Percentiles rank a stretch among this genome's conserved stretches.
phyloP scores from a whole-genome alignment of 2,329 filamentous ascomycete genomes.

The Fusarium coicis region DNA sequence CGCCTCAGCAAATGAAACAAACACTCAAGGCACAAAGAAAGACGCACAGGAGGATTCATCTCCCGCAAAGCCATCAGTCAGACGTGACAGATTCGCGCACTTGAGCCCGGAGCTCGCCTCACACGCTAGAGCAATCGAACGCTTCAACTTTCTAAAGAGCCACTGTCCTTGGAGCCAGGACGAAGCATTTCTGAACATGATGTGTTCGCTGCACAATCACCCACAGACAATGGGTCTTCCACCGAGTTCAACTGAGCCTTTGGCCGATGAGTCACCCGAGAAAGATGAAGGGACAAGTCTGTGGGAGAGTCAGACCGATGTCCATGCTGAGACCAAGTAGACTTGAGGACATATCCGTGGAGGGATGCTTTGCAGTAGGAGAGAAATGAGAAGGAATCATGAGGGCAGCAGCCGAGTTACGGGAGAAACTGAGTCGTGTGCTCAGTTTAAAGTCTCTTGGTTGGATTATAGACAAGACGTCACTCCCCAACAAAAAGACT shows the following conservation, averaged over 20 bases:
- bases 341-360: not conserved
- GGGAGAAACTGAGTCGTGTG: not conserved
- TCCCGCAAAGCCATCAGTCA: too few relatives aligned
- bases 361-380: not conserved
- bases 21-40: not conserved
- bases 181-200: not conserved
- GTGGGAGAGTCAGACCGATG: not conserved
- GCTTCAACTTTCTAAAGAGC: not conserved
- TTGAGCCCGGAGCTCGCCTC: not conserved
- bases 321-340: not conserved
- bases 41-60: accelerated
- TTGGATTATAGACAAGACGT: not conserved
- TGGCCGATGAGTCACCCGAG: not conserved
- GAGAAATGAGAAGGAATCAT: too few relatives aligned
- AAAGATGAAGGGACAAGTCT: not conserved
- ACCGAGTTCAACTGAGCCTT: not conserved
- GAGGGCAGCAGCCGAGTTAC: too few relatives aligned
- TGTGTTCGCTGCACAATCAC: not conserved
- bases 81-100: not conserved
- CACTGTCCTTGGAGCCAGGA: not conserved
- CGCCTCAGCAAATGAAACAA: not conserved
- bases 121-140: not conserved
- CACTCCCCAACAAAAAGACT: not conserved
- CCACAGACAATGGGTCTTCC: not conserved
- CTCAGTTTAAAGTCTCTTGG: not conserved